Percentiles rank a stretch among this genome's conserved stretches.
Conservation (phyloP, 306 rosid species). For the Lathyrus tuberosus region DNA sequence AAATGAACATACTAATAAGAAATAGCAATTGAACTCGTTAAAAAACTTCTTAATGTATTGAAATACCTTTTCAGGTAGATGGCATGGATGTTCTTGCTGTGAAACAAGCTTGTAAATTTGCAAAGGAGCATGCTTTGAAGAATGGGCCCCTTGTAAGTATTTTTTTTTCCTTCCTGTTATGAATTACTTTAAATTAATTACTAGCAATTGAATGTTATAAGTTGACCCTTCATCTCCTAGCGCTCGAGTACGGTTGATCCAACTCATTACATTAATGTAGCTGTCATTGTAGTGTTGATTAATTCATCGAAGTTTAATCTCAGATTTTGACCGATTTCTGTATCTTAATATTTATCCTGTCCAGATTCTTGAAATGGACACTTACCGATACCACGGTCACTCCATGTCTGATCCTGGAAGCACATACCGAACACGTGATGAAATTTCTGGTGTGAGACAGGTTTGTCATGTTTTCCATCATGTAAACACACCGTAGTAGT, state of each 20-base stretch:
- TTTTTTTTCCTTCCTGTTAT: slow-evolving; percentile 32
- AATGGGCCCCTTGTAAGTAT: slow-evolving; percentile 95
- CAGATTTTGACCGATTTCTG: slow-evolving; percentile 29
- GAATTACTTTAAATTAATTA: slow-evolving; percentile 10
- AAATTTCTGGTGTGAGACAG: slow-evolving; percentile 96
- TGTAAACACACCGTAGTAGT: not conserved
- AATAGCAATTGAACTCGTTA: not conserved
- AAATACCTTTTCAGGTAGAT: slow-evolving; percentile 68
- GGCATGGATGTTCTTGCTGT: slow-evolving; percentile 99
- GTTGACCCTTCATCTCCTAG: slow-evolving; percentile 12
- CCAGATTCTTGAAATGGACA: slow-evolving; percentile 98
- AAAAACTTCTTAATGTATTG: slow-evolving; percentile 9
- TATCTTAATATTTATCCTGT: slow-evolving; percentile 38
- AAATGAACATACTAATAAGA: not conserved
- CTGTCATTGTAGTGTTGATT: slow-evolving; percentile 8
- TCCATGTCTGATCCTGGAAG: slow-evolving; percentile 99
- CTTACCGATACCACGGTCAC: slow-evolving; percentile 98
- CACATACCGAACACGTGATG: slow-evolving; percentile 97
- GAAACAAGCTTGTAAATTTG: slow-evolving; percentile 91
- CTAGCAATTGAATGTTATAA: slow-evolving; percentile 20
- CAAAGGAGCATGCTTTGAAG: slow-evolving; percentile 91
- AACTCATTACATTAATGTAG: not conserved
- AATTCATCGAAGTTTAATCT: slow-evolving; percentile 22
- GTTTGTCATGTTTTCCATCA: slow-evolving; percentile 43
- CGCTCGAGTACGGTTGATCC: not conserved